Base-by-base conservation (phyloP, 352 stramenopile genomes). In the Phytophthora europaea region DNA sequence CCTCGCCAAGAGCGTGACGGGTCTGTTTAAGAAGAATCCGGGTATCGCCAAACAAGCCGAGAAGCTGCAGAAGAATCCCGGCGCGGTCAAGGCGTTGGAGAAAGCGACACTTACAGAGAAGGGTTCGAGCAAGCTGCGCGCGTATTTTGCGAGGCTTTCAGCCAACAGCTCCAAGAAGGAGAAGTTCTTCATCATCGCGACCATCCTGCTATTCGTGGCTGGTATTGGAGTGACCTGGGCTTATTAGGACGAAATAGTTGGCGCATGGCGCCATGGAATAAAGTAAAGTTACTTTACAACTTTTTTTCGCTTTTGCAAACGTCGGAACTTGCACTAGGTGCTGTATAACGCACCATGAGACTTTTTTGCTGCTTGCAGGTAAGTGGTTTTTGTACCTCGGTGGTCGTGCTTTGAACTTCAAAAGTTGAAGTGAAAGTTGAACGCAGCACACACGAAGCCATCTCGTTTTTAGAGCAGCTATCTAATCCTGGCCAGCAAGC, bases 401-500 rank as follows among this genome's bases (percentile, higher is more conserved):
- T 31, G 28, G 28, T 31, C 28, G 28, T 31, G 28, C 28, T 3
- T 40, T 40, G 34, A 45, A 18, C 38, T 45, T 45, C 38, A 45
- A 45, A 5, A 45, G 13, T 45, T 45, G 38, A 45, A 6, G 6
- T 45, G 38, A 45, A 16, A n/a, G 36, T 15, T 43, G 36, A 16
- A 43, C 13, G 10, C 36, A 43, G 36, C 36, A 12, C 1, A 43
- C 13, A 16, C 1, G 40, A 48, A 48, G 40, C 40, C 15, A 12
- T 50, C 9, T 43, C 1, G 36, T 43, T 31, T 31, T n/a, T 18
- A n/a, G 18, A 50, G 43, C 18, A 22, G 18, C 38, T 22, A 34
- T 54, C 64, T 71, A 71, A 65, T 70, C 61, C 34, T 75, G 54
- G 54, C 7, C 16, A 50, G 3, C 45, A 70, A 55, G 15, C 12